A percentile compares a stretch with the other conserved stretches of the same genome.
Conservation (phyloP, 192 early-diverging fungal species). For the Hyaloraphidium curvatum region DNA sequence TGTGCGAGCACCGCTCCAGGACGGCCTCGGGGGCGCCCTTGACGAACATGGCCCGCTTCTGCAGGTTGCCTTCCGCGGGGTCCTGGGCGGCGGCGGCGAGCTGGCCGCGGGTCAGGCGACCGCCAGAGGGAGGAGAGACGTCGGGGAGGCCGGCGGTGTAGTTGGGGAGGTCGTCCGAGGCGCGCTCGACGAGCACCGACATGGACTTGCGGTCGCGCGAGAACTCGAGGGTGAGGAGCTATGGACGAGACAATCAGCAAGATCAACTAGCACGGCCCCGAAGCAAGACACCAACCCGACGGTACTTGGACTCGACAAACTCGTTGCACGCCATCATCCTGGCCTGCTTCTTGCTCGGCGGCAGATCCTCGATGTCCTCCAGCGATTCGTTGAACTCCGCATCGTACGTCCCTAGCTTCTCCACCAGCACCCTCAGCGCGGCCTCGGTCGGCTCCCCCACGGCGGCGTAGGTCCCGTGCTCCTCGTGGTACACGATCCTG, state of each 20-base stretch:
- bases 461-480: constrained; percentile 35
- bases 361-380: constrained; percentile 9
- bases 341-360: constrained; percentile 21
- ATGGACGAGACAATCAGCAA: background rate
- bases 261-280: background rate
- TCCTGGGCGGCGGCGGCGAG: too few relatives aligned
- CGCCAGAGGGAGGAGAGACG: too few relatives aligned
- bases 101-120: too few relatives aligned
- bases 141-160: background rate
- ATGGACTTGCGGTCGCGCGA: constrained; percentile 96
- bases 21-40: constrained; percentile 93
- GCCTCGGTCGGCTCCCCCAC: constrained; percentile 98
- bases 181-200: constrained; percentile 54
- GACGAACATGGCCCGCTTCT: constrained; percentile 37
- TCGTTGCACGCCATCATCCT: constrained; percentile 51
- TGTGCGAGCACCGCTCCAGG: constrained; percentile 60
- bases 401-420: constrained; percentile 75
- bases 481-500: constrained; percentile 50
- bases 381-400: constrained; percentile 39
- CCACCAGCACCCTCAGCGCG: constrained; percentile 78
- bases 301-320: constrained; percentile 37
- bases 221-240: constrained; percentile 61
- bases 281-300: too few relatives aligned
- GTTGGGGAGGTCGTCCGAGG: background rate
- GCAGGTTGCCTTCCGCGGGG: too few relatives aligned